These are phyloP conservation scores for Claviceps africana DNA, from an alignment of 2,329 filamentous ascomycete species.

Conservation along the genomic window DNA sequence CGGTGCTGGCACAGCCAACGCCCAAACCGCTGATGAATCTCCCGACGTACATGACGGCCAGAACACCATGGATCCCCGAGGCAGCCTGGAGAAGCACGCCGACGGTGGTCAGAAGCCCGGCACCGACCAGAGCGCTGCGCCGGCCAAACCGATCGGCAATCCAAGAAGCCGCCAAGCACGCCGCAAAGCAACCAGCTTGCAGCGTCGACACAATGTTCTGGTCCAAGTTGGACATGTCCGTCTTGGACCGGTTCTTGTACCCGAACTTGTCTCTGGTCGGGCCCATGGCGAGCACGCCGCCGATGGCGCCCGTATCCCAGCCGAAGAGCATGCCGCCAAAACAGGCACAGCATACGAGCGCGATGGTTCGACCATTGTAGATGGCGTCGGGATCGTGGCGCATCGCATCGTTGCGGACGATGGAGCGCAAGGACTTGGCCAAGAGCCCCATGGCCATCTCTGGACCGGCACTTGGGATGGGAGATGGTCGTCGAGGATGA, in stretches of 20 bases:
- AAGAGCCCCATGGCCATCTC: slow-evolving; percentile 22
- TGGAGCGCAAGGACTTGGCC: slow-evolving; percentile 32
- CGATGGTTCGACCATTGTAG: slow-evolving; percentile 56
- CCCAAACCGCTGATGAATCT: slow-evolving; percentile 38
- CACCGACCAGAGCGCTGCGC: slow-evolving; percentile 37
- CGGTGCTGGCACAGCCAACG: slow-evolving; percentile 34
- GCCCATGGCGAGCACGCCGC: slow-evolving; percentile 49
- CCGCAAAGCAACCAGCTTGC: slow-evolving; percentile 54
- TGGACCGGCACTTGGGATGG: background rate
- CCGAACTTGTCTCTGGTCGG: slow-evolving; percentile 35
- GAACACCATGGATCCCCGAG: slow-evolving; percentile 36
- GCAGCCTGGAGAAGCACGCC: slow-evolving; percentile 52
- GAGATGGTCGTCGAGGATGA: background rate
- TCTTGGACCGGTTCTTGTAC: slow-evolving; percentile 15
- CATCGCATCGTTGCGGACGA: slow-evolving; percentile 60
- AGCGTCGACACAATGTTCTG: slow-evolving; percentile 59
- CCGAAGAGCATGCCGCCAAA: slow-evolving; percentile 48
- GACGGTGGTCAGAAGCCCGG: slow-evolving; percentile 41
- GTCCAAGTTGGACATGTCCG: slow-evolving; percentile 36
- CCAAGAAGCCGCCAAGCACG: slow-evolving; percentile 43
- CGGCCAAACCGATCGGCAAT: slow-evolving; percentile 42
- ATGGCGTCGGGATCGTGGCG: slow-evolving; percentile 51
- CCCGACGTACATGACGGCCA: slow-evolving; percentile 52
- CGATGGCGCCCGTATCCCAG: slow-evolving; percentile 49
- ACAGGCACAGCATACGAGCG: slow-evolving; percentile 49